phyloP scores from a whole-genome alignment of 768 basidiomycete species.

The Pisolithus orientalis region DNA sequence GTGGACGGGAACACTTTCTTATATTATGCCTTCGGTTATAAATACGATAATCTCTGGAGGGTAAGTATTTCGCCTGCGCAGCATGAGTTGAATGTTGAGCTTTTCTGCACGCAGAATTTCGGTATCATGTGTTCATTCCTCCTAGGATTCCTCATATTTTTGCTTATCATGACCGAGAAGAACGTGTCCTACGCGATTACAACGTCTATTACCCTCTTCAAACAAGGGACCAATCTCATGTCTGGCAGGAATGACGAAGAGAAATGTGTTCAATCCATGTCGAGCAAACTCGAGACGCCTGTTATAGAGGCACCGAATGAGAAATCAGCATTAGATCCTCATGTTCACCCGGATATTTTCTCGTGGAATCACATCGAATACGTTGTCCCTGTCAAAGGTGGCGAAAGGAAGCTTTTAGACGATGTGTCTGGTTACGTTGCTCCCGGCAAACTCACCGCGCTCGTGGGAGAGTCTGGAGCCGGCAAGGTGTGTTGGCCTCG shows the following conservation, averaged over 20 bases:
- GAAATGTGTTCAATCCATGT: neutral
- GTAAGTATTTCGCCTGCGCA: constrained; percentile 27
- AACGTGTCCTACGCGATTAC: constrained; percentile 24
- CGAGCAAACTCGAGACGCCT: neutral
- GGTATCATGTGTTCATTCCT: constrained; percentile 44
- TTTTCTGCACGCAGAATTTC: constrained; percentile 19
- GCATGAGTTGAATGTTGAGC: neutral
- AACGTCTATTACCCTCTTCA: constrained; percentile 25
- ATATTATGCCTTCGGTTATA: constrained; percentile 23
- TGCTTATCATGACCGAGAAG: constrained; percentile 32
- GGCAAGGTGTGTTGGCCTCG: constrained; percentile 17
- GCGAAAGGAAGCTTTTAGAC: constrained; percentile 38
- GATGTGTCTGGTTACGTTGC: constrained; percentile 43
- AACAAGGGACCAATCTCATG: constrained; percentile 1
- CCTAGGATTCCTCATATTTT: constrained; percentile 29
- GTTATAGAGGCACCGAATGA: neutral
- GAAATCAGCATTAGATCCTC: constrained; percentile 28
- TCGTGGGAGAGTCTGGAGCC: constrained; percentile 41
- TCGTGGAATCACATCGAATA: constrained; percentile 75
- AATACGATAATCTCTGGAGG: constrained; percentile 25
- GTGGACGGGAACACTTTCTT: constrained; percentile 41
- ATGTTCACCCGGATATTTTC: constrained; percentile 48
- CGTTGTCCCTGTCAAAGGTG: constrained; percentile 39
- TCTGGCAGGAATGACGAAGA: constrained; percentile 12
- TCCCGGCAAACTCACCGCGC: constrained; percentile 45